These are phyloP conservation scores for Phytopythium vexans DNA, from an alignment of 352 stramenopile genomes.

Conservation along the genomic window DNA sequence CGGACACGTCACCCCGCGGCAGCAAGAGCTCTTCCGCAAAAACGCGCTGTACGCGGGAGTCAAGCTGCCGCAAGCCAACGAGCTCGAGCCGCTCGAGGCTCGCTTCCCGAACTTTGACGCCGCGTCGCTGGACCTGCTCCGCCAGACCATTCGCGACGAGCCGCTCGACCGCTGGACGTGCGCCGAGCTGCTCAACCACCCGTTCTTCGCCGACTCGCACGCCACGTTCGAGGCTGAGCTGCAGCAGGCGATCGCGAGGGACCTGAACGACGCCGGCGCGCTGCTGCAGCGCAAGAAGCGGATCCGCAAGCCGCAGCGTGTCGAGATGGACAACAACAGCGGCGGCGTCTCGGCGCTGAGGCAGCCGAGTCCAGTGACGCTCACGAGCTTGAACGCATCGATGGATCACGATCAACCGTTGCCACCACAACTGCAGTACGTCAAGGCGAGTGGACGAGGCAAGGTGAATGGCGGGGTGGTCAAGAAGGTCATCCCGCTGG, in stretches of 20 bases:
- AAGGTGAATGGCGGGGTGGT: not conserved
- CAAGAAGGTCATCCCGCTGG: not conserved
- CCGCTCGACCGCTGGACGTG: constrained; percentile 81
- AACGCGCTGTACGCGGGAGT: constrained; percentile 81
- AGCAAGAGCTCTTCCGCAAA: constrained; percentile 81
- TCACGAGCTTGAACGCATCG: constrained; percentile 2
- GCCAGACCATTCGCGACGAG: constrained; percentile 74
- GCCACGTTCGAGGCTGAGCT: constrained; percentile 65
- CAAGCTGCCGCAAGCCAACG: constrained; percentile 56
- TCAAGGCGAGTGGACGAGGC: not conserved
- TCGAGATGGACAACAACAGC: not conserved
- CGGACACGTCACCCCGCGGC: constrained; percentile 59
- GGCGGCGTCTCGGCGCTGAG: not conserved
- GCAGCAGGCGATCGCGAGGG: constrained; percentile 60
- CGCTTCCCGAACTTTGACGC: constrained; percentile 73
- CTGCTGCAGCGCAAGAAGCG: constrained; percentile 59
- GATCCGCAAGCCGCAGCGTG: constrained; percentile 33
- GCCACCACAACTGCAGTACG: constrained; percentile 3
- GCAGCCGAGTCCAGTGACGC: constrained; percentile 11
- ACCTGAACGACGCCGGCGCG: constrained; percentile 58
- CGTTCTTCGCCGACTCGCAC: constrained; percentile 59
- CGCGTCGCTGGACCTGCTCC: constrained; percentile 59
- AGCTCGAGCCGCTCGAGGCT: constrained; percentile 55
- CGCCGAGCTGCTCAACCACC: constrained; percentile 66
- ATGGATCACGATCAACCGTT: not conserved